Conservation (phyloP, 1,284 basidiomycete species). For the Agroathelia rolfsii region DNA sequence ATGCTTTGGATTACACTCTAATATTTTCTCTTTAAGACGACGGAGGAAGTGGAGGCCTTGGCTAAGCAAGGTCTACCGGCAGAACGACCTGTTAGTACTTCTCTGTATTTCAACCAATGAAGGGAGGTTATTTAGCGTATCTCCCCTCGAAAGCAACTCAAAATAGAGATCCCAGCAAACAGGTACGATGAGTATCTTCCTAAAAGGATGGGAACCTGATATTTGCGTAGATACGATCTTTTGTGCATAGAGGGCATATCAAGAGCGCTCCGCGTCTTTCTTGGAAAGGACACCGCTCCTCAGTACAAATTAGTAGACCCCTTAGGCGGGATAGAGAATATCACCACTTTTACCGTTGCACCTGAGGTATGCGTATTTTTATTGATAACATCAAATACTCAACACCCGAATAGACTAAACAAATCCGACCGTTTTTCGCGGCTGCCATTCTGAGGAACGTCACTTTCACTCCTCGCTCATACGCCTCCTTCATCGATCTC, state of each 20-base stretch:
- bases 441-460: conserved; percentile 87
- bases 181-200: conserved; percentile 35
- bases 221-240: conserved; percentile 82
- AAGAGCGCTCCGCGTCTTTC: conserved; percentile 80
- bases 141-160: conserved; percentile 63
- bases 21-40: conserved; percentile 49
- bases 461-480: conserved; percentile 81
- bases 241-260: conserved; percentile 96
- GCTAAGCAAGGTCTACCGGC: conserved; percentile 76
- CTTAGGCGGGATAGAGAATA: conserved; percentile 47
- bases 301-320: conserved; percentile 67
- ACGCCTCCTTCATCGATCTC: conserved; percentile 95
- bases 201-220: no score
- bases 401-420: conserved; percentile 45
- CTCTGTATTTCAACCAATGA: conserved; percentile 2
- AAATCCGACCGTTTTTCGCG: conserved; percentile 87
- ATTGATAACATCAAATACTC: conserved; percentile 1
- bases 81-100: conserved; percentile 61
- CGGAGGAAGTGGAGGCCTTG: conserved; percentile 75
- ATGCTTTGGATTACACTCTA: not conserved
- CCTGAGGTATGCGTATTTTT: conserved; percentile 47
- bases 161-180: conserved; percentile 98
- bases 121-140: conserved; percentile 6
- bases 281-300: conserved; percentile 64
- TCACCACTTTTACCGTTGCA: conserved; percentile 61